phyloP scores from a whole-genome alignment of 805 yeast genomes.

The Metschnikowia hibisci region DNA sequence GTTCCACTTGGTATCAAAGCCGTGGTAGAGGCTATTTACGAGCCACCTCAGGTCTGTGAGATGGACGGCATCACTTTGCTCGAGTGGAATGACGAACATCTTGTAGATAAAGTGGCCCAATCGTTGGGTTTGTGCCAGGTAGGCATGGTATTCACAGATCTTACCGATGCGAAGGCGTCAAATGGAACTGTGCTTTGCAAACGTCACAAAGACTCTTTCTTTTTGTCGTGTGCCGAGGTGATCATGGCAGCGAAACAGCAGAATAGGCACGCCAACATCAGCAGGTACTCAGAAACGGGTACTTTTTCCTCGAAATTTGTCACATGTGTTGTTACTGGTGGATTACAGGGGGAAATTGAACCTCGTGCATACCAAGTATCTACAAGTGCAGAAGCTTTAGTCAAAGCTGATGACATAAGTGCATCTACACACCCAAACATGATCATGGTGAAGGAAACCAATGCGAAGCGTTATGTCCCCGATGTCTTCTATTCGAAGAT shows the following conservation, averaged over 20 bases:
- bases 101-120: conserved; percentile 51
- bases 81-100: conserved; percentile 50
- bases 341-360: conserved; percentile 81
- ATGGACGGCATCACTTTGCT: conserved; percentile 73
- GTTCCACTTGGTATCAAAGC: conserved; percentile 94
- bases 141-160: conserved; percentile 87
- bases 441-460: conserved; percentile 75
- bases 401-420: conserved; percentile 76
- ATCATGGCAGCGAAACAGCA: conserved; percentile 81
- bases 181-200: conserved; percentile 90
- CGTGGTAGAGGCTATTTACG: conserved; percentile 88
- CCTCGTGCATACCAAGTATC: conserved; percentile 88
- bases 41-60: conserved; percentile 85
- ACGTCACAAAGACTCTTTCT: conserved; percentile 88
- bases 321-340: conserved; percentile 93
- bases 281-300: conserved; percentile 62
- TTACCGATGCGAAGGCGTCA: conserved; percentile 79
- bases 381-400: conserved; percentile 80
- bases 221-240: conserved; percentile 83
- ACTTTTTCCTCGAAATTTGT: conserved; percentile 83
- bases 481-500: conserved; percentile 81
- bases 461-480: conserved; percentile 79
- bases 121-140: conserved; percentile 63
- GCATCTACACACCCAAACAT: conserved; percentile 90
- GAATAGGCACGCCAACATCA: conserved; percentile 53